A percentile compares a stretch with the other conserved stretches of the same genome.
Evolutionary conservation across 179 eudicot genomes (phyloP).

Genomic region (Beta corolliflora): DNA sequence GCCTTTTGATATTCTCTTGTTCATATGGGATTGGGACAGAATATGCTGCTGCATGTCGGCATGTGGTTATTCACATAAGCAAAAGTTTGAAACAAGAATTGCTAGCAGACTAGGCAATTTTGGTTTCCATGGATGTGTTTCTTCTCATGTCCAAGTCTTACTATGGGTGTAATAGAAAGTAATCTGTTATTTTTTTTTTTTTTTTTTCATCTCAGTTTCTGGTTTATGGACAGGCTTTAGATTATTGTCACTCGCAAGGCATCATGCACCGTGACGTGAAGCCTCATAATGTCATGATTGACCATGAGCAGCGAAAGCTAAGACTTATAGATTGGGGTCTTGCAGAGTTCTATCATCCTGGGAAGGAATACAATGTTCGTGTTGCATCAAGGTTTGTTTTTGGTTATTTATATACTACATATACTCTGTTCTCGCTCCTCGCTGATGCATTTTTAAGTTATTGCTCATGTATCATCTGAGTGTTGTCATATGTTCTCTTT

Average conservation of each 20-base stretch:
- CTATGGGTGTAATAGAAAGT: neutral
- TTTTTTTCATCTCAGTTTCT: neutral
- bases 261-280: constrained; percentile 96
- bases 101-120: too few relatives aligned
- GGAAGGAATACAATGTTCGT: constrained; percentile 87
- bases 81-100: too few relatives aligned
- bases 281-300: constrained; percentile 97
- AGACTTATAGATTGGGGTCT: constrained; percentile 98
- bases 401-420: neutral
- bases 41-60: too few relatives aligned
- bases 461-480: too few relatives aligned
- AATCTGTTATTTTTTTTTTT: neutral
- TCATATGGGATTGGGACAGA: too few relatives aligned
- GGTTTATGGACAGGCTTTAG: constrained; percentile 60
- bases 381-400: constrained; percentile 82
- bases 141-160: neutral
- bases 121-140: neutral
- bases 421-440: neutral
- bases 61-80: too few relatives aligned
- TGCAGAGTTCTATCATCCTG: constrained; percentile 94
- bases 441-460: neutral
- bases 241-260: constrained; percentile 93
- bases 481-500: too few relatives aligned
- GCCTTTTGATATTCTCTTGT: too few relatives aligned
- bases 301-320: constrained; percentile 88